Base-by-base conservation (phyloP, 169 alveolate genomes). In the Eimeria sp. region DNA sequence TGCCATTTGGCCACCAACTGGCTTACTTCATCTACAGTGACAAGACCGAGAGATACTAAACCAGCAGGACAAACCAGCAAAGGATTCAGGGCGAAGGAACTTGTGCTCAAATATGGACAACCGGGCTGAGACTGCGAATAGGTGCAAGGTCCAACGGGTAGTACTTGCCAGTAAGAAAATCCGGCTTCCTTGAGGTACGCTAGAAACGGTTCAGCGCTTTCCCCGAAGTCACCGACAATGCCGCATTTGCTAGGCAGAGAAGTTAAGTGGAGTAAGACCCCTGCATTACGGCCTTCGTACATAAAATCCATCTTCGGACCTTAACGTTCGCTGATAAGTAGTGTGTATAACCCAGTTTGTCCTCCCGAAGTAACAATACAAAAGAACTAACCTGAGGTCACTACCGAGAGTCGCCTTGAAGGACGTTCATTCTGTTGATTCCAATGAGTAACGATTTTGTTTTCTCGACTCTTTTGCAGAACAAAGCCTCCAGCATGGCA, bases 261-360 rank as follows among this genome's bases (percentile, higher is more conserved):
- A 18, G 95, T 63, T 11, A 93, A 93, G 67, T 94, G 96, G 51
- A 94, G 82, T 27, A 94, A 40, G 43, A 94, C 92, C 43, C 96
- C 96, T 43, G 96, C 96, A 30, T 67, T 25, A 43, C 96, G 96
- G 54, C 96, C 96, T 93, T 93, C 96, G 58, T 93, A 88, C 80
- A 93, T 88, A 83, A 93, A 86, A 86, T 86, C 93, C 93, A 86
- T 86, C 82, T 86, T 86, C 75, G 20, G 34, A 10, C 11, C 7
- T 27, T 30, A 83, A 47, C 0, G 43, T 16, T 47, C 45, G 22
- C 45, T 47, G 88, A 11, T 47, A 78, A 25, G 18, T 45, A 78
- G 43, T 20, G 88, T 22, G 88, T 45, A 47, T 49, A 34, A 10
- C 70, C 67, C 40, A 22, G 20, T 45, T 16, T 78, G 47, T 47